Percentiles rank a stretch among this genome's conserved stretches.
Conservation (phyloP, 2,329 filamentous ascomycete genomes). For the Fonsecaea monophora region DNA sequence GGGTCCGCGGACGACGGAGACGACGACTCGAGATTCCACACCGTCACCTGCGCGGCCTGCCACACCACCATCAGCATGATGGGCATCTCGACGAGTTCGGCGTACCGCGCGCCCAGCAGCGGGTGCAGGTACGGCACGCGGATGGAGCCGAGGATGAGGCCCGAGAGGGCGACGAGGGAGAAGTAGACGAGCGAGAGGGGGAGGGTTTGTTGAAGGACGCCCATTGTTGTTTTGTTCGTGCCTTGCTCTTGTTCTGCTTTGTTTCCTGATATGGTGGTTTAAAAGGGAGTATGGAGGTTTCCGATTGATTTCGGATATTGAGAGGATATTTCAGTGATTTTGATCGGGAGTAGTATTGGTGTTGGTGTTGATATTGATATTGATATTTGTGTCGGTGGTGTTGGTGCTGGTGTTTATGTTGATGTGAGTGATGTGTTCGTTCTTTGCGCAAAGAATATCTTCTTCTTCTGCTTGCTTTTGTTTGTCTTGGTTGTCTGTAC, state of each 20-base stretch:
- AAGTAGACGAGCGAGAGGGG: conserved; percentile 26
- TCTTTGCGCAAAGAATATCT: no score
- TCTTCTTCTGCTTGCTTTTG: no score
- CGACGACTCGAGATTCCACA: conserved; percentile 19
- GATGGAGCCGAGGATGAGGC: conserved; percentile 19
- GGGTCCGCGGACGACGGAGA: background rate
- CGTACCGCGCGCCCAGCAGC: conserved; percentile 20
- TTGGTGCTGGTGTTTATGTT: no score
- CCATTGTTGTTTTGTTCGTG: background rate
- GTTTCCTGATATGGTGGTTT: background rate
- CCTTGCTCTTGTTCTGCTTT: background rate
- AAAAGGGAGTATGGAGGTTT: no score
- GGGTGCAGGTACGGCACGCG: conserved; percentile 25
- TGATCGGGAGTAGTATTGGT: no score
- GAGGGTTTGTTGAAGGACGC: conserved; percentile 15
- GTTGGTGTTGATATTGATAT: background rate
- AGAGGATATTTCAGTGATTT: no score
- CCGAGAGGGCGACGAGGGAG: conserved; percentile 19
- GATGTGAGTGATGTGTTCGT: no score
- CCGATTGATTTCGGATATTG: no score
- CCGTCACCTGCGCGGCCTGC: conserved; percentile 27
- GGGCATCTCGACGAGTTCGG: conserved; percentile 26
- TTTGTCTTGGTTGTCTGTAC: no score
- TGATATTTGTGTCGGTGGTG: background rate
- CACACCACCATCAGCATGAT: conserved; percentile 29